phyloP scores from a whole-genome alignment of 345 rosid species.

The Citrus medica region DNA sequence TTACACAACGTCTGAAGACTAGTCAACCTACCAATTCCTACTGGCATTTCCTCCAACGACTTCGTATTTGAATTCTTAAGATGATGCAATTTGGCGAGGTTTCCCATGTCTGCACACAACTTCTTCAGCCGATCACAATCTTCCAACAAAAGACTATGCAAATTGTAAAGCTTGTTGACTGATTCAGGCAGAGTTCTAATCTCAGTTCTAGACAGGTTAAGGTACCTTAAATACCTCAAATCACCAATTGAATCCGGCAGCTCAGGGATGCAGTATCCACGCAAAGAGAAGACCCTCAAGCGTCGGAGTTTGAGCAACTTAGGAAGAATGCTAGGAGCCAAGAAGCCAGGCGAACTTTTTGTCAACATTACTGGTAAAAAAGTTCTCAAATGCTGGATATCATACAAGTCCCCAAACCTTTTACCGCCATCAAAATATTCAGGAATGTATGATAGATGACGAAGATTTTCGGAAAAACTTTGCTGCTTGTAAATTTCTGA shows the following conservation, averaged over 20 bases:
- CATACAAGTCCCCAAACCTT: not conserved
- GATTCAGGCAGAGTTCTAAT: not conserved
- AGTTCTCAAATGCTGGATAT: not conserved
- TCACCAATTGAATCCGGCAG: not conserved
- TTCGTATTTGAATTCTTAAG: too few relatives aligned
- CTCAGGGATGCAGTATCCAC: not conserved
- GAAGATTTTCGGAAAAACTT: not conserved
- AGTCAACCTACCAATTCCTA: too few relatives aligned
- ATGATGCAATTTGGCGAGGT: too few relatives aligned
- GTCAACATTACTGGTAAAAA: not conserved
- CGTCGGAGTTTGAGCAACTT: not conserved
- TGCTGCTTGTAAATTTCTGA: not conserved
- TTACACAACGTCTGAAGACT: too few relatives aligned
- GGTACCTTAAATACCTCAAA: constrained; percentile 1
- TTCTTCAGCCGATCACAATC: too few relatives aligned
- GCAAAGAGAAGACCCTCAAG: constrained; percentile 6
- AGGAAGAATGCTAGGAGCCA: not conserved
- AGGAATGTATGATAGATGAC: not conserved
- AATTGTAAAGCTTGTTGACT: not conserved
- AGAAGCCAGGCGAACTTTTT: accelerated
- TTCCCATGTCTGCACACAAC: too few relatives aligned
- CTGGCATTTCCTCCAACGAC: too few relatives aligned
- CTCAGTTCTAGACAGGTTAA: not conserved
- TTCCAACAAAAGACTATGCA: constrained; percentile 1
- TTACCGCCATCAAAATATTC: not conserved